Evolutionary conservation across 164 flowering plant genomes (phyloP), one percentile per base, ranked within the genome.

Genomic region (Dillenia turbinata): DNA sequence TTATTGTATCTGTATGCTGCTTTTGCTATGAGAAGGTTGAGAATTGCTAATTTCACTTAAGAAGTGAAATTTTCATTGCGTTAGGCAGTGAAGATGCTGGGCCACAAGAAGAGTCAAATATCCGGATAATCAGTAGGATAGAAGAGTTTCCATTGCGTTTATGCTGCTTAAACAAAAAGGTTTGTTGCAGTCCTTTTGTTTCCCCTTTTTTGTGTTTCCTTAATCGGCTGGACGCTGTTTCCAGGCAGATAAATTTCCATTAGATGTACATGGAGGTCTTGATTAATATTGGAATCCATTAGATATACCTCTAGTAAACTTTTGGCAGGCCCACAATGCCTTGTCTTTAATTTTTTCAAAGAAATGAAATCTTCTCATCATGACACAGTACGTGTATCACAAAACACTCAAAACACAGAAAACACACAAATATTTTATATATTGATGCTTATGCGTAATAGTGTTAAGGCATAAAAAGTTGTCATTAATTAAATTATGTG

Each of bases 111-210:
- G 48, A 56, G 49, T 63, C 73, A 24, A 68, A 61, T 56, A 15
- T 66, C 48, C 44, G 71, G 64, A 58, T 22, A 52, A 84, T 92
- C 52, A 66, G 71, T 59, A 81, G 60, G 66, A 76, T 90, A 49
- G 89, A 87, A 70, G 92, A 93, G 78, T 73, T 93, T 54, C 92
- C 85, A 64, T 56, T 84, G 63, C 70, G 68, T 51, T 70, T 93
- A 40, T 85, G 83, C 76, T 72, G 56, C 60, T 67, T 82, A 57
- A 87, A 77, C 70, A 87, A 64, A 71, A 71, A 78, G 89, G 91
- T 87, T 62, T 13, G 60, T 46, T 14, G 44, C 45, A 60, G 46
- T n/a, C 10, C 67, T 59, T 24, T 7, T 54, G 45, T 10, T 68
- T 56, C 54, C 48, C 47, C 5, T 16, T 11, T 33, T 54, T 14